phyloP scores from a whole-genome alignment of 768 basidiomycete species.

The Postia placenta region DNA sequence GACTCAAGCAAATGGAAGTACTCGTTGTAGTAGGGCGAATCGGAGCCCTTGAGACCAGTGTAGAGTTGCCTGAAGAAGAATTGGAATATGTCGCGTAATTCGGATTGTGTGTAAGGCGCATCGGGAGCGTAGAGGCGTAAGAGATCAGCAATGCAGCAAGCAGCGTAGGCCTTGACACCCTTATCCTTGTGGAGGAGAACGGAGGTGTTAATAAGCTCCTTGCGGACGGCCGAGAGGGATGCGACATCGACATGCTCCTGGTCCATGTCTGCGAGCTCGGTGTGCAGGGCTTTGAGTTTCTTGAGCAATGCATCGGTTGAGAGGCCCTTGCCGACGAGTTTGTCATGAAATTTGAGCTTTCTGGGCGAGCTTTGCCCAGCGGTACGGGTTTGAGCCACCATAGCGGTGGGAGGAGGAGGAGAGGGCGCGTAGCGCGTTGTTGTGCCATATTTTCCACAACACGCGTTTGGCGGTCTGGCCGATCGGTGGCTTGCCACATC shows the following conservation, averaged over 20 bases:
- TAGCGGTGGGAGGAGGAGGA: constrained; percentile 23
- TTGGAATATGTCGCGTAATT: constrained; percentile 93
- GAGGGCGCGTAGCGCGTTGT: constrained; percentile 17
- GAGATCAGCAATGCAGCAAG: constrained; percentile 92
- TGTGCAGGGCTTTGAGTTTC: constrained; percentile 76
- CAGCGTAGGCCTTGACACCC: constrained; percentile 91
- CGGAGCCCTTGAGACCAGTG: constrained; percentile 65
- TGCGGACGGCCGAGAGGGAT: constrained; percentile 63
- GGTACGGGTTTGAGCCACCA: constrained; percentile 74
- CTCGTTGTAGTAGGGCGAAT: constrained; percentile 83
- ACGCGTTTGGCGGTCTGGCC: not conserved
- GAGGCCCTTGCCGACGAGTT: constrained; percentile 69
- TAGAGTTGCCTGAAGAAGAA: constrained; percentile 90
- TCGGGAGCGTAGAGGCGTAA: constrained; percentile 93
- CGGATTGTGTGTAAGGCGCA: constrained; percentile 85
- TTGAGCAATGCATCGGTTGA: constrained; percentile 80
- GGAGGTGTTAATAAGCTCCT: constrained; percentile 73
- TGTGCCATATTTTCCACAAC: constrained; percentile 6
- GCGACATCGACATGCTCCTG: constrained; percentile 78
- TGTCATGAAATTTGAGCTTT: constrained; percentile 75
- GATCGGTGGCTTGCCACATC: not conserved
- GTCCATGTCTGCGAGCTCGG: constrained; percentile 75
- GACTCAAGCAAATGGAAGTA: constrained; percentile 95
- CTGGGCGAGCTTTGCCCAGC: constrained; percentile 44
- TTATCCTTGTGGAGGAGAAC: constrained; percentile 93